These are phyloP conservation scores for Parmelia sp. DNA, from an alignment of 495 filamentous ascomycete genomes.

Conservation along the genomic window DNA sequence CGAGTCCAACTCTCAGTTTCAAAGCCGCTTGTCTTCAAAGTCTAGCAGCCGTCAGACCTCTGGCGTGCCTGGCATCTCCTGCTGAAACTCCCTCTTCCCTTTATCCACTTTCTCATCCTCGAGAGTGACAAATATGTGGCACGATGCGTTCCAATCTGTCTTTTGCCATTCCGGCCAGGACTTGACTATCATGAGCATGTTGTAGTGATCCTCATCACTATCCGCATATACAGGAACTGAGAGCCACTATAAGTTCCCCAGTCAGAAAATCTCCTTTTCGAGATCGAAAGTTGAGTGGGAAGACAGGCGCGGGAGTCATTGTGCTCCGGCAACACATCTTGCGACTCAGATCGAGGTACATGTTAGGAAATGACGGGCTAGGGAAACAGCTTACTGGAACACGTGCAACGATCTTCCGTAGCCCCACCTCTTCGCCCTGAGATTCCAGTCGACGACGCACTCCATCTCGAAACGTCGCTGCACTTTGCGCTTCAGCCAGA, in stretches of 20 bases:
- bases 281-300: not conserved
- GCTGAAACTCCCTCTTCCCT: not conserved
- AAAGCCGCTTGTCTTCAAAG: not conserved
- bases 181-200: not conserved
- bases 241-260: not conserved
- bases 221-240: not conserved
- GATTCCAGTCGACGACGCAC: not conserved
- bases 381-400: not conserved
- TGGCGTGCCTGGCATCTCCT: not conserved
- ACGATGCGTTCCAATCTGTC: not conserved
- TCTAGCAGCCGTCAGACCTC: not conserved
- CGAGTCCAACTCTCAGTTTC: not conserved
- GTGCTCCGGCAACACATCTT: not conserved
- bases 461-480: not conserved
- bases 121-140: not conserved
- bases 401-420: not conserved
- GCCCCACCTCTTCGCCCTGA: not conserved
- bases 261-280: not conserved
- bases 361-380: not conserved
- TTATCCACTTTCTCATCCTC: not conserved
- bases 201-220: not conserved
- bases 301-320: not conserved
- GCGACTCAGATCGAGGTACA: not conserved
- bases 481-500: constrained; percentile 1
- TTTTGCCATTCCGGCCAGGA: constrained; percentile 1